Base-by-base conservation (phyloP, 1,139 yeast genomes). In the Blastobotrys malaysiensis region DNA sequence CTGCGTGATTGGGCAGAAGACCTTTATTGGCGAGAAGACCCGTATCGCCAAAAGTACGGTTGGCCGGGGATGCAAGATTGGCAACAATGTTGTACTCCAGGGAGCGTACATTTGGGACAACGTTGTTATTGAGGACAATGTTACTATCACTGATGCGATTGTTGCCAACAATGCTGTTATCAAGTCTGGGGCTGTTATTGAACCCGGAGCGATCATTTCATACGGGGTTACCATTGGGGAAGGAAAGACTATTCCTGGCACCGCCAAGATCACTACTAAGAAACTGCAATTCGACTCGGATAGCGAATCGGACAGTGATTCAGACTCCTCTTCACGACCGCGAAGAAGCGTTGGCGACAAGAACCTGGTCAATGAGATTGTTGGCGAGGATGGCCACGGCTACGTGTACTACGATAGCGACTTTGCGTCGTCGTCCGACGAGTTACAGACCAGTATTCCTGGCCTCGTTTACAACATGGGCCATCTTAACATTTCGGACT, bases 51-150 rank as follows among this genome's bases (percentile, higher is more conserved):
- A 82, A 53, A 84, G 95, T 18, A 87, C 88, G 3, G 82, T 93
- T 67, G 99, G 99, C 14, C 82, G 91, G 62, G 79, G 86, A 59
- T 91, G 97, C 71, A 77, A 73, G 54, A 88, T 93, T 63, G 98
- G 98, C 21, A 79, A 83, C 55, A 84, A 87, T 63, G 95, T 86
- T 27, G 68, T 61, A 1, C 81, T 93, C 53, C 78, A 74, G 49
- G 84, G 88, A 63, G 83, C 96, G 20, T 91, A 87, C 65, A 79
- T 93, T 48, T 93, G 97, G 96, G 95, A 89, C 61, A 80, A 86
- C 61, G 84, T 87, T 1, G 71, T 74, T 1, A 82, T 95, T 59
- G 89, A 80, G 54, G 95, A 89, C 66, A 77, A 82, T 50, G 77
- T 81, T 14, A 70, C 68, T 0, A 71, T 93, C 19, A 75, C 74